phyloP scores from a whole-genome alignment of 2,329 filamentous ascomycete genomes.

The Penicillium nordicum region DNA sequence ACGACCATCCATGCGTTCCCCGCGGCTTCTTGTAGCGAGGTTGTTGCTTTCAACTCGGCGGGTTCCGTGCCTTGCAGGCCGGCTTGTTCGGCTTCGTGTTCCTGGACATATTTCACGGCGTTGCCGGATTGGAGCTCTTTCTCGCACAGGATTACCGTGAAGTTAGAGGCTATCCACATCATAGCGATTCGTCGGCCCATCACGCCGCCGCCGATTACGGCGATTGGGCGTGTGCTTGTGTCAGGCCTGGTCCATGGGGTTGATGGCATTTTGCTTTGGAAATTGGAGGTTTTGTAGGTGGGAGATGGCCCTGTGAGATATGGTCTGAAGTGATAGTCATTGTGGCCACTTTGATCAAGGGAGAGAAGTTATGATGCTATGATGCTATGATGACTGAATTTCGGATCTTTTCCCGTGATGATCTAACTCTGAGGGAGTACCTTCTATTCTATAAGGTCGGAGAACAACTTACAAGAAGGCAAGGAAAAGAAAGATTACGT shows the following conservation, averaged over 20 bases:
- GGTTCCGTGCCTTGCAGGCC: slow-evolving; percentile 14
- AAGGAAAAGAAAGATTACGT: not conserved
- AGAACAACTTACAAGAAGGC: not conserved
- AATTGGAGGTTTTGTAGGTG: not conserved
- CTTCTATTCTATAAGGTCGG: not conserved
- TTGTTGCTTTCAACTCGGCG: slow-evolving; percentile 7
- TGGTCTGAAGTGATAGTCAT: not conserved
- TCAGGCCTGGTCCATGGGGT: slow-evolving; percentile 19
- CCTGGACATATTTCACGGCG: slow-evolving; percentile 15
- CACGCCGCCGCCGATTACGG: slow-evolving; percentile 20
- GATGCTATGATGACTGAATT: slow-evolving; percentile 10
- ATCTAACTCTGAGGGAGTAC: slow-evolving; percentile 12
- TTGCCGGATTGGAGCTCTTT: slow-evolving; percentile 6
- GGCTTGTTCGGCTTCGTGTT: slow-evolving; percentile 14
- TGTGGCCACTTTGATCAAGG: not conserved
- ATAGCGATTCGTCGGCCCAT: slow-evolving; percentile 23
- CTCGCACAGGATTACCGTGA: slow-evolving; percentile 18
- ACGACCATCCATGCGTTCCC: slow-evolving; percentile 18
- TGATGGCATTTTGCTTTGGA: slow-evolving; percentile 12
- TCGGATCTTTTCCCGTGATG: slow-evolving; percentile 6
- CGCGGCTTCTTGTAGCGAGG: slow-evolving; percentile 10
- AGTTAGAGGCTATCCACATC: slow-evolving; percentile 21
- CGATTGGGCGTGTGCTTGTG: slow-evolving; percentile 20
- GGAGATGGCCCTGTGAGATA: not conserved
- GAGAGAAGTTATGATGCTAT: slow-evolving; percentile 7